Conservation (phyloP, 2,329 filamentous ascomycete species). For the Nemania abortiva region DNA sequence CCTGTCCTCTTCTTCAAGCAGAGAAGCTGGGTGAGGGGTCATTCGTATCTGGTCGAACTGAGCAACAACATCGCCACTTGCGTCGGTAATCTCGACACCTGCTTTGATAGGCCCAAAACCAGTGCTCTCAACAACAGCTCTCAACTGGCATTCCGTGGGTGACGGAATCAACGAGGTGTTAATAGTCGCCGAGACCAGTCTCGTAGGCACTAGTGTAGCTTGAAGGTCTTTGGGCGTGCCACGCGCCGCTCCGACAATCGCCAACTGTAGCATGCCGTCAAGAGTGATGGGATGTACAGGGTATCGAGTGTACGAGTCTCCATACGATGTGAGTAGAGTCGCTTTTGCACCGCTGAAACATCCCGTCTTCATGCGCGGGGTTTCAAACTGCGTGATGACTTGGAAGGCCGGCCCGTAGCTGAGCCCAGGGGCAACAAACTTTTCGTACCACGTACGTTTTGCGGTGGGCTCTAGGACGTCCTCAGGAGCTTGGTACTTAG, state of each 20-base stretch:
- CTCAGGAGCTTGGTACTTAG: constrained; percentile 13
- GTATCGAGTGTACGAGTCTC: constrained; percentile 12
- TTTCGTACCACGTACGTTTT: constrained; percentile 36
- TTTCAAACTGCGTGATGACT: constrained; percentile 23
- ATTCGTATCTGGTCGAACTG: constrained; percentile 23
- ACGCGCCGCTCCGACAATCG: constrained; percentile 7
- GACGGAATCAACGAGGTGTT: background rate
- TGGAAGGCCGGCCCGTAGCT: constrained; percentile 37
- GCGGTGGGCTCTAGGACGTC: constrained; percentile 28
- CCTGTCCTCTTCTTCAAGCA: constrained; percentile 3
- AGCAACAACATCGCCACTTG: constrained; percentile 13
- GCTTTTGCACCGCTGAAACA: constrained; percentile 13
- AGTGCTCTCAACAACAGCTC: background rate
- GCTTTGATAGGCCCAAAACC: constrained; percentile 29
- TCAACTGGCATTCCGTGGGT: constrained; percentile 11
- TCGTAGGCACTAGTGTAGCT: constrained; percentile 26
- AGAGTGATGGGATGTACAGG: constrained; percentile 29
- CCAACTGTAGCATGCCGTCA: constrained; percentile 16
- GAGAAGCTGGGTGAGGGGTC: background rate
- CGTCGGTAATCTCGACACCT: constrained; percentile 24
- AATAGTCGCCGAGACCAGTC: constrained; percentile 14
- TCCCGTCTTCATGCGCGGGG: constrained; percentile 9
- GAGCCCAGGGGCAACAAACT: constrained; percentile 24
- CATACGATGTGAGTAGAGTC: constrained; percentile 10
- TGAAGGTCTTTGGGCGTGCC: constrained; percentile 28